Percentiles rank a stretch among this genome's conserved stretches.
phyloP scores from a whole-genome alignment of 1,139 yeast species.

The Lodderomyces jiufengensis region DNA sequence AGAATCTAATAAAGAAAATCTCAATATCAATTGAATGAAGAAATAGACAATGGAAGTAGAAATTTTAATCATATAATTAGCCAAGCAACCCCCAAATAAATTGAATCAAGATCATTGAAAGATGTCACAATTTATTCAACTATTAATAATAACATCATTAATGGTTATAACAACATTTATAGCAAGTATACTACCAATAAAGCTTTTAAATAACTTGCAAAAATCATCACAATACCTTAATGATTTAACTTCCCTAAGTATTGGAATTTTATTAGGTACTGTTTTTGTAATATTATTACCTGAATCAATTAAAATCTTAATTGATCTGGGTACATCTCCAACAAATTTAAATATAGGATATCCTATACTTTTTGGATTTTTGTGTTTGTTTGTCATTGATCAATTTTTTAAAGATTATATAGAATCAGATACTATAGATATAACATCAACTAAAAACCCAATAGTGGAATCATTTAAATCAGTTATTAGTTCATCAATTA shows the following conservation, averaged over 20 bases:
- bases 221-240: no score
- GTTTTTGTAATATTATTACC: constrained; percentile 65
- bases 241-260: constrained; percentile 45
- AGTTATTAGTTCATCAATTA: constrained; percentile 35
- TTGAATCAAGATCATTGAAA: not conserved
- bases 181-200: constrained; percentile 33
- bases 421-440: not conserved
- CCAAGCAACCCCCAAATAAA: not conserved
- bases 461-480: constrained; percentile 22
- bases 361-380: constrained; percentile 46
- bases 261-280: constrained; percentile 64
- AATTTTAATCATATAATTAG: no score
- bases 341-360: constrained; percentile 19
- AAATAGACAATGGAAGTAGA: no score
- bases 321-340: constrained; percentile 15
- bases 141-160: constrained; percentile 11
- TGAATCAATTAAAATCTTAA: constrained; percentile 58
- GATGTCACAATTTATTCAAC: constrained; percentile 5
- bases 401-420: constrained; percentile 19
- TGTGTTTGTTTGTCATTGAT: constrained; percentile 50
- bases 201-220: constrained; percentile 8
- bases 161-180: constrained; percentile 32
- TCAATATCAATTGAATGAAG: no score
- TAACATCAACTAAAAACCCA: constrained; percentile 8
- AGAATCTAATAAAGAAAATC: no score